Base-by-base conservation (phyloP, 306 rosid species). In the Heteromeles arbutifolia region DNA sequence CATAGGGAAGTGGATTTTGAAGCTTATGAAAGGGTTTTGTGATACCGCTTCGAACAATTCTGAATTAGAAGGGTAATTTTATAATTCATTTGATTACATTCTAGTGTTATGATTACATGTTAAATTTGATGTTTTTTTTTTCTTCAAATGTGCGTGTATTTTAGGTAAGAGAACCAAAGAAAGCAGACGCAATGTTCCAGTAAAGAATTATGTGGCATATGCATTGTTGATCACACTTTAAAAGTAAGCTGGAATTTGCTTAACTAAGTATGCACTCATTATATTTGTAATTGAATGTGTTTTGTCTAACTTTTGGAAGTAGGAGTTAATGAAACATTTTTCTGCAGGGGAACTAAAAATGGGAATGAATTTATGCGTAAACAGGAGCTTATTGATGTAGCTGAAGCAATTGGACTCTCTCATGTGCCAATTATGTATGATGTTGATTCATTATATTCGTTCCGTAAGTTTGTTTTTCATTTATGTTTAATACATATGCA, bases 341-440 rank as follows among this genome's bases (percentile, higher is more conserved):
- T 75, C 79, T 26, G 59, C 74, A 93, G 96, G 94, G 92, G 90
- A 74, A 87, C 91, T 73, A 76, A 88, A 86, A 81, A 76, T 76
- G 97, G 91, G 84, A 88, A 78, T 65, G 98, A 92, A 77, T 92
- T 86, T 80, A 95, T 95, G 97, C 89, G 58, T 75, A 95, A 95
- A 82, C 90, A 95, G 80, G 93, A 92, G 84, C 96, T 92, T 74
- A 87, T 92, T 39, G 98, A 89, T 80, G 97, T 92, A 73, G 89
- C 97, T 43, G 97, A 95, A 95, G 97, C 96, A 24, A 92, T 97
- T 80, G 97, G 96, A 44, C 90, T 95, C 62, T 90, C 97, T 80
- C 89, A 93, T 80, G 93, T 70, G 67, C 86, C 97, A 13, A 87
- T 95, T 81, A 89, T 53, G 98, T 90, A 88, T 76, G 93, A 80